phyloP scores from a whole-genome alignment of 2,329 filamentous ascomycete genomes.

The Blastomyces silverae region DNA sequence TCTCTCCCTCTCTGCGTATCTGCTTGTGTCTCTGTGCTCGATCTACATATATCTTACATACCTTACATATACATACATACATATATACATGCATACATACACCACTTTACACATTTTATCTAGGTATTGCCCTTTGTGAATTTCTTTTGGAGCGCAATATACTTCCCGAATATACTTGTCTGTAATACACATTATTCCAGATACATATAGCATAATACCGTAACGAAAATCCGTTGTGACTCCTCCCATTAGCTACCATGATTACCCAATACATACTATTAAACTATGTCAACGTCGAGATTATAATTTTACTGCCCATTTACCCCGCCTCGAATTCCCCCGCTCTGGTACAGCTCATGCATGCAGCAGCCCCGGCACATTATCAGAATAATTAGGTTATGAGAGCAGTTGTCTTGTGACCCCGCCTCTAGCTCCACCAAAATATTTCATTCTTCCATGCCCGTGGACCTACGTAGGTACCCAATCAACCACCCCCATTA shows the following conservation, averaged over 20 bases:
- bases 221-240: background rate
- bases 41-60: slow-evolving; percentile 1
- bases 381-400: too few species aligned
- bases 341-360: too few species aligned
- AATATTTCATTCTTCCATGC: too few species aligned
- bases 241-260: too few species aligned
- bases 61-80: too few species aligned
- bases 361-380: too few species aligned
- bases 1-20: background rate
- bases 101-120: background rate
- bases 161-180: background rate
- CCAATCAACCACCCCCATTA: background rate
- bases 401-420: too few species aligned
- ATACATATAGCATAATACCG: background rate
- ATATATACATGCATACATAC: background rate
- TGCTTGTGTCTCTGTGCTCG: background rate
- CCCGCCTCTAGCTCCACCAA: background rate
- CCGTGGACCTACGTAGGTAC: too few species aligned
- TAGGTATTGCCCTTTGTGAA: background rate
- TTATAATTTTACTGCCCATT: background rate
- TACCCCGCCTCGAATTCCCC: background rate
- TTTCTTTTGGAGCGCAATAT: background rate
- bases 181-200: background rate
- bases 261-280: too few species aligned
- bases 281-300: too few species aligned